Base-by-base conservation (phyloP, 192 early-diverging fungal species). In the Umbelopsis ramanniana region DNA sequence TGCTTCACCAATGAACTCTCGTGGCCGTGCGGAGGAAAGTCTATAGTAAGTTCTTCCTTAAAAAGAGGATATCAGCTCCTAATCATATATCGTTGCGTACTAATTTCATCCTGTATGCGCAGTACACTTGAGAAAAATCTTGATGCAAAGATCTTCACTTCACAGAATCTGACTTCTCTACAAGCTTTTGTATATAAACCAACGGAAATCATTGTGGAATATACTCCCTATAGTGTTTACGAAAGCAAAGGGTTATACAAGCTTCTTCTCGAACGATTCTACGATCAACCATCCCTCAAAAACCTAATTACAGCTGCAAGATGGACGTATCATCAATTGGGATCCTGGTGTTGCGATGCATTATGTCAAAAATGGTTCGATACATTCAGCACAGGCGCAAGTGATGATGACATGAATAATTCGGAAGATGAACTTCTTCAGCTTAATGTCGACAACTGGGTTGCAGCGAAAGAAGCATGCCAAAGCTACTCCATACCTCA, bases 261-360 rank as follows among this genome's bases (percentile, higher is more conserved):
- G 5, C 52, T 52, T 1, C 52, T 92, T 22, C 57, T 75, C 1
- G 67, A 81, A 3, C 72, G 75, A 17, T 84, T 85, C 19, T 69
- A 68, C 3, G 57, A 52, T 21, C 69, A 76, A 67, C 38, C 69
- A 22, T 75, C 83, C 4, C 79, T 93, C 4, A 68, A 76, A 23
- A 63, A 73, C n/a, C 74, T 78, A 6, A 80, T 90, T 33, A 55
- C 68, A 3, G 77, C 79, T 15, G 84, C 81, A 3, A 38, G 26
- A 0, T 69, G 81, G n/a, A 68, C 88, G 23, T 73, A 89, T 38
- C 23, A 83, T 2, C 73, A 88, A 37, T 82, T 96, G 33, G 96
- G 96, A 0, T 88, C 92, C 3, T 95, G 93, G 90, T 91, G 91
- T 21, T 85, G 88, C 37, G 94, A 96, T 70, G 82, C 83, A 6